phyloP scores from a whole-genome alignment of 768 basidiomycete genomes.

The Pleurotus tuber-regium region DNA sequence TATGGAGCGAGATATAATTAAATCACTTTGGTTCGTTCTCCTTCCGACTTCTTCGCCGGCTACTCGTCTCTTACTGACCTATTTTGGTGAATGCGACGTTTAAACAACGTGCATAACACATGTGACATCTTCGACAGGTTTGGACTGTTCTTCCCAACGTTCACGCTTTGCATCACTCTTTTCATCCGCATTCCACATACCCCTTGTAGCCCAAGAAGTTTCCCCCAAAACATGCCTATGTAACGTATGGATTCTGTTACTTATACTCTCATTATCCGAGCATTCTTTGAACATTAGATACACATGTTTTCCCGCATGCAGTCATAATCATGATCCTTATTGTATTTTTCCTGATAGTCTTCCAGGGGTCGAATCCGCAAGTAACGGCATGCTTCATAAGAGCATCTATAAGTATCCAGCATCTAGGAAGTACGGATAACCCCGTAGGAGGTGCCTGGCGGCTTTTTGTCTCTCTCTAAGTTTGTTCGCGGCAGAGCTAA shows the following conservation, averaged over 20 bases:
- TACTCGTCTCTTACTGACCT: background rate
- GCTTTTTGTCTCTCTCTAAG: no score
- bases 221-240: background rate
- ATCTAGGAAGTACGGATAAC: no score
- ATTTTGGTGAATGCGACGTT: background rate
- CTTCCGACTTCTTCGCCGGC: background rate
- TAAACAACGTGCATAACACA: background rate
- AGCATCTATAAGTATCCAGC: no score
- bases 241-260: background rate
- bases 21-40: background rate
- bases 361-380: no score
- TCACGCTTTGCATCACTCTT: background rate
- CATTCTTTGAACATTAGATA: background rate
- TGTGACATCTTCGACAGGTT: background rate
- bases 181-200: background rate
- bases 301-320: no score
- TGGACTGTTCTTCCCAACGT: background rate
- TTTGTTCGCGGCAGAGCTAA: no score
- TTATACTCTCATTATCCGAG: background rate
- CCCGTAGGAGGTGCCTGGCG: no score
- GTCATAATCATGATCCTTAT: no score
- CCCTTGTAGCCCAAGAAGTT: conserved; percentile 6
- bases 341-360: no score
- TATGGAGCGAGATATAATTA: conserved; percentile 32
- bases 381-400: no score